Conservation (phyloP, 2,329 filamentous ascomycete genomes). For the Talaromyces sp. region DNA sequence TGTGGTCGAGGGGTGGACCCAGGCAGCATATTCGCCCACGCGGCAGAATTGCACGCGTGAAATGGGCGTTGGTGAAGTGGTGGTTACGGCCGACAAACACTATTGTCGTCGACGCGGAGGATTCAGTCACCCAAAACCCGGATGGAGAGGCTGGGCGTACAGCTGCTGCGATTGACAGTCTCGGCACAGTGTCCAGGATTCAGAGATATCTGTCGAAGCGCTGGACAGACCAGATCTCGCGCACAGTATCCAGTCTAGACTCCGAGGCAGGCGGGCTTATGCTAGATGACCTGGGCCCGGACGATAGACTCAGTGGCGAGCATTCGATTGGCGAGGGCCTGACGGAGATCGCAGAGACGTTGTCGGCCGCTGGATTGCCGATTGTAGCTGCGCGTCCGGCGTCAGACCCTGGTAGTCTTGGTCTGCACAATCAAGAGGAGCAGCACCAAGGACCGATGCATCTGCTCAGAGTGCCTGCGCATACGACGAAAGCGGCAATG, state of each 20-base stretch:
- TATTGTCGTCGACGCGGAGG: constrained; percentile 21
- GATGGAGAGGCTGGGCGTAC: neutral
- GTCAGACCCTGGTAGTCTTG: neutral
- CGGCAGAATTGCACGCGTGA: constrained; percentile 34
- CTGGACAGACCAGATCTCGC: constrained; percentile 35
- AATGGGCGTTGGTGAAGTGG: constrained; percentile 43
- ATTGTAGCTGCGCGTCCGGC: constrained; percentile 2
- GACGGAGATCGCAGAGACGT: constrained; percentile 16
- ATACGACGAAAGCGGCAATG: neutral
- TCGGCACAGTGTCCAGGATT: constrained; percentile 33
- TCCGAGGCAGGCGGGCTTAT: constrained; percentile 7
- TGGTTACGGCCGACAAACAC: constrained; percentile 44
- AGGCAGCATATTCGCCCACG: constrained; percentile 34
- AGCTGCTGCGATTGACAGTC: constrained; percentile 24
- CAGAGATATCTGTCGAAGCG: constrained; percentile 35
- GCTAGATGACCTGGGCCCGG: constrained; percentile 3
- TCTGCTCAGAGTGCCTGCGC: neutral
- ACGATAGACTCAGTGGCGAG: constrained; percentile 3
- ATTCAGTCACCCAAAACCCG: constrained; percentile 16
- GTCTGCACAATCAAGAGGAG: neutral
- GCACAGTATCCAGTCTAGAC: neutral
- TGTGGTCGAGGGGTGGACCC: constrained; percentile 48
- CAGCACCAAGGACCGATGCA: neutral
- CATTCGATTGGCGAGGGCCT: constrained; percentile 17
- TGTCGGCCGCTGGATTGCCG: constrained; percentile 15